Evolutionary conservation across 2,329 filamentous ascomycete species (phyloP).

Genomic region (Pezicula neosporulosa): DNA sequence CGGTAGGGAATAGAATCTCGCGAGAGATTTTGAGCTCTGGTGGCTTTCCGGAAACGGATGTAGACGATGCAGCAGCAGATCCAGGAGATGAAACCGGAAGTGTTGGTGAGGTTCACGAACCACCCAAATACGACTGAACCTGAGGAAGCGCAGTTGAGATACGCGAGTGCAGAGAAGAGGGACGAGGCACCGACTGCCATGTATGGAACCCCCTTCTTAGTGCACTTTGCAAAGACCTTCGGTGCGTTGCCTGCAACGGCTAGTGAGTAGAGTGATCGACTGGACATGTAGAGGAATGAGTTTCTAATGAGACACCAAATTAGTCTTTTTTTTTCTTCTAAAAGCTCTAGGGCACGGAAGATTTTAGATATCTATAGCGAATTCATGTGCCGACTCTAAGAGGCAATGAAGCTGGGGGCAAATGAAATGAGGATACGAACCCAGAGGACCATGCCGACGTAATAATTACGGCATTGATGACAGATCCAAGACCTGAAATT

Average conservation of each 20-base stretch:
- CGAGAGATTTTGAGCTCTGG: slow-evolving; percentile 37
- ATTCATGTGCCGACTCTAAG: no score
- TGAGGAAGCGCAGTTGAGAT: slow-evolving; percentile 41
- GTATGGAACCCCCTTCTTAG: slow-evolving; percentile 47
- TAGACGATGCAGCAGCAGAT: slow-evolving; percentile 51
- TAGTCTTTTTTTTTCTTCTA: no score
- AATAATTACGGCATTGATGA: slow-evolving; percentile 54
- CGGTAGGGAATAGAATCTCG: slow-evolving; percentile 43
- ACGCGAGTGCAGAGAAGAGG: slow-evolving; percentile 42
- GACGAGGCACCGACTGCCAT: slow-evolving; percentile 39
- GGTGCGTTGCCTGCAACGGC: slow-evolving; percentile 51
- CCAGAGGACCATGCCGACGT: slow-evolving; percentile 52
- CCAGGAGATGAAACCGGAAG: slow-evolving; percentile 51
- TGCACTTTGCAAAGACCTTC: slow-evolving; percentile 44
- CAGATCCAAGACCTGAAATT: slow-evolving; percentile 43
- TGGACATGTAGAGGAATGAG: slow-evolving; percentile 48
- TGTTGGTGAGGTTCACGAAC: slow-evolving; percentile 53
- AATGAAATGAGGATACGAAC: background rate
- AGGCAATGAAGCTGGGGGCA: no score
- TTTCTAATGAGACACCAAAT: slow-evolving; percentile 27
- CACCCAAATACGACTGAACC: slow-evolving; percentile 48
- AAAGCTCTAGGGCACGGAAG: no score
- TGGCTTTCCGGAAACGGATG: slow-evolving; percentile 53
- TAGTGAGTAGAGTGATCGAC: slow-evolving; percentile 48
- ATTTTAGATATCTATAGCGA: no score